Base-by-base conservation (phyloP, 1,284 basidiomycete genomes). In the Kalmanozyma brasiliensis region DNA sequence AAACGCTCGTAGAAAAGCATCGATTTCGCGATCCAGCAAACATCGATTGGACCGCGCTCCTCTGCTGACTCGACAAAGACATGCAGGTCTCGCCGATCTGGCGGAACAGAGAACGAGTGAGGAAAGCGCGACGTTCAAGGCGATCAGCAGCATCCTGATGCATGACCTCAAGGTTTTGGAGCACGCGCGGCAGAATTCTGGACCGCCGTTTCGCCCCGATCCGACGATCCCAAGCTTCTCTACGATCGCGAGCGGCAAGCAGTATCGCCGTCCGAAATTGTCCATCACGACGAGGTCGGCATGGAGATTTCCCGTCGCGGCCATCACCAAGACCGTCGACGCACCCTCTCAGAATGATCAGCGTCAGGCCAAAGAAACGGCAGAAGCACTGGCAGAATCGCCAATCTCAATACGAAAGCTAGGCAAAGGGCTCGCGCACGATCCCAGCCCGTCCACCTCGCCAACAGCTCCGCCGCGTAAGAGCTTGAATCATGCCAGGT, bases 381-480 rank as follows among this genome's bases (percentile, higher is more conserved):
- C 26, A 11, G 26, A 29, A 29, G 26, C 26, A 29, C 7, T 13
- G 2, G 2, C 30, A 26, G 16, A 37, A 23, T 34, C 35, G 4
- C 14, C 32, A 17, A 20, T 34, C 10, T 32, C 32, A 9, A 64
- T 64, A 8, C 30, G 40, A 5, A 64, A 42, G 13, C 8, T 64
- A 0, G 62, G 62, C 14, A 64, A 58, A 42, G 62, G 62, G 17
- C 29, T 58, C 1, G 55, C 62, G 2, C 52, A 32, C 33, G 38
- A 48, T 11, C 16, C 49, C 14, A 19, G 33, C 8, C 44, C 44
- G 5, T 30, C 2, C 41, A 14, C 24, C 2, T 42, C 41, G 26
- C 8, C 26, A 3, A 13, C 16, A 10, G 30, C 29, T 33, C 42
- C 20, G 23, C 2, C 32, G 14, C 6, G 2, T 2, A 22, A 34